Evolutionary conservation across 148 eudicot genomes (phyloP).

Genomic region (Rhododendron mucronatum): DNA sequence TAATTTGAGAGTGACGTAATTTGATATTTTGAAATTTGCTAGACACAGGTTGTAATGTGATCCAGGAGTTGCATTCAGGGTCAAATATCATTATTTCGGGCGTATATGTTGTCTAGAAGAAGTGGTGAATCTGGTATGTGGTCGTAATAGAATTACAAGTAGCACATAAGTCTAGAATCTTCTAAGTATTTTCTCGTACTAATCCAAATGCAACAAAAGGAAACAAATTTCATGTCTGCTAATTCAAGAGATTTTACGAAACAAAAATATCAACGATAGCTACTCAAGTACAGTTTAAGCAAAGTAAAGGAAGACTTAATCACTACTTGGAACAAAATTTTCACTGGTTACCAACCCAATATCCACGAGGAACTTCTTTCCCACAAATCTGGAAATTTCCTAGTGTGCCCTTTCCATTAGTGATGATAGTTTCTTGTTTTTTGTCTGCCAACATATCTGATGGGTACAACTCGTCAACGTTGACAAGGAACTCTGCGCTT

Average conservation of each 20-base stretch:
- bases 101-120: not conserved
- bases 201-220: not conserved
- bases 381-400: slow-evolving; percentile 73
- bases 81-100: not conserved
- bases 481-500: slow-evolving; percentile 80
- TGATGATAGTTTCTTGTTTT: slow-evolving; percentile 33
- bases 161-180: not conserved
- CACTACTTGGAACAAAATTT: not conserved
- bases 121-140: not conserved
- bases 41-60: not conserved
- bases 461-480: slow-evolving; percentile 74
- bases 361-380: slow-evolving; percentile 89
- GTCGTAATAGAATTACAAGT: not conserved
- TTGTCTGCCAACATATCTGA: slow-evolving; percentile 32
- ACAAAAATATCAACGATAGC: not conserved
- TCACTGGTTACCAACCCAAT: slow-evolving; percentile 57
- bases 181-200: not conserved
- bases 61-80: not conserved
- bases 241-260: not conserved
- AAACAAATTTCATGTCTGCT: not conserved
- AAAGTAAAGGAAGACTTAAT: not conserved
- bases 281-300: not conserved
- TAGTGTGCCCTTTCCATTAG: slow-evolving; percentile 32
- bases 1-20: not conserved
- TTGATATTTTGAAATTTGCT: not conserved